Evolutionary conservation across 495 filamentous ascomycete species (phyloP).

Genomic region (Astrothelium macrocarpum): DNA sequence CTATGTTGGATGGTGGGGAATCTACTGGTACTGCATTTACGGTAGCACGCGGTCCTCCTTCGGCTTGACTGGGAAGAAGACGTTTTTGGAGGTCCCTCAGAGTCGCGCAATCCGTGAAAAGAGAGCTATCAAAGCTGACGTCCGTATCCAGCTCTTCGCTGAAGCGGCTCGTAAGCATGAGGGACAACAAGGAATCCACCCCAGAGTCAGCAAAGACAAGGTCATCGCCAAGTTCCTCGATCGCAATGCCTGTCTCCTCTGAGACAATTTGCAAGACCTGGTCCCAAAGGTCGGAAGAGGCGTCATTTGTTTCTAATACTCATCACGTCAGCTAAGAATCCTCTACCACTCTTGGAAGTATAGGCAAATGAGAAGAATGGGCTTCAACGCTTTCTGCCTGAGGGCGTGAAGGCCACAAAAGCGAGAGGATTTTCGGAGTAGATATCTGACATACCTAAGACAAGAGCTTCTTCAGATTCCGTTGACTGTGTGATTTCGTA

Average conservation of each 20-base stretch:
- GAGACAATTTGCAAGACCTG: conserved; percentile 42
- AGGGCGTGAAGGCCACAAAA: not conserved
- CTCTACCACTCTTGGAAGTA: not conserved
- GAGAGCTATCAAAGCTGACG: not conserved
- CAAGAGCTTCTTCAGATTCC: not conserved
- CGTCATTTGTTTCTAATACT: not conserved
- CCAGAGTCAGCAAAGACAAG: conserved; percentile 43
- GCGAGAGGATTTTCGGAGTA: not conserved
- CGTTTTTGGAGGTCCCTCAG: conserved; percentile 34
- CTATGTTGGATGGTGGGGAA: not conserved
- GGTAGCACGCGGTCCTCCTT: not conserved
- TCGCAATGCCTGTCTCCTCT: conserved; percentile 53
- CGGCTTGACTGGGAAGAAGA: conserved; percentile 14
- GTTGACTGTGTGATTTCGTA: not conserved
- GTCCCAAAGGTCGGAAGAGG: not conserved
- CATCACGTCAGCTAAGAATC: not conserved
- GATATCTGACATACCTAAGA: not conserved
- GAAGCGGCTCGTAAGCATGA: conserved; percentile 36
- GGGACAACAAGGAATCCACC: conserved; percentile 44
- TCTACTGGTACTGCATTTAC: not conserved
- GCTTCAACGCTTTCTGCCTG: not conserved
- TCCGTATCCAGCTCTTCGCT: conserved; percentile 38
- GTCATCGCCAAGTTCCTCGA: conserved; percentile 49
- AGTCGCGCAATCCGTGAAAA: conserved; percentile 37
- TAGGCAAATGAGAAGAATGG: not conserved